Conservation (phyloP, 139 green algal species). For the Astrephomene gubernaculifera region DNA sequence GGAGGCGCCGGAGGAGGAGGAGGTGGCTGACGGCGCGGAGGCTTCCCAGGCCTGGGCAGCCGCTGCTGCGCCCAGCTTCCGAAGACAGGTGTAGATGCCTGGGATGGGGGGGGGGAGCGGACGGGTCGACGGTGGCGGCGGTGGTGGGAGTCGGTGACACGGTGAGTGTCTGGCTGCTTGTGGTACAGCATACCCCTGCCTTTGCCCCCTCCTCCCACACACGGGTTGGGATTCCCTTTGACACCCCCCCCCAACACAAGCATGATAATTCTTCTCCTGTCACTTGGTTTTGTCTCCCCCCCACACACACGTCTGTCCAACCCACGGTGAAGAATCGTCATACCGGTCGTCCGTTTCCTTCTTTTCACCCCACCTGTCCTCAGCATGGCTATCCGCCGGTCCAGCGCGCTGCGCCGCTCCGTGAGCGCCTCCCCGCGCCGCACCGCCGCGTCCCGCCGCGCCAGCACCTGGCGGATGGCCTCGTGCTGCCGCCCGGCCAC, state of each 20-base stretch:
- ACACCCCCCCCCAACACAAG: too few species aligned
- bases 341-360: too few species aligned
- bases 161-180: too few species aligned
- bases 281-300: too few species aligned
- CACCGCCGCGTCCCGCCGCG: background rate
- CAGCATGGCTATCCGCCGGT: slow-evolving; percentile 20
- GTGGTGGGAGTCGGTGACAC: background rate
- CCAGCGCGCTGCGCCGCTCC: background rate
- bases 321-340: too few species aligned
- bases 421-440: background rate
- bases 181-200: too few species aligned
- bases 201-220: too few species aligned
- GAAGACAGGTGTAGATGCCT: slow-evolving; percentile 8
- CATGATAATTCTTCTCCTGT: too few species aligned
- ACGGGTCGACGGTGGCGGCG: too few species aligned
- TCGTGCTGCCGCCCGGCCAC: slow-evolving; percentile 37
- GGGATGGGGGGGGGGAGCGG: background rate
- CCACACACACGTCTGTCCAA: too few species aligned
- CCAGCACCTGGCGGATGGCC: slow-evolving; percentile 23
- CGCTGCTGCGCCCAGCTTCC: slow-evolving; percentile 26
- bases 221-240: too few species aligned
- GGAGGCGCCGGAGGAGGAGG: background rate
- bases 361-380: slow-evolving; percentile 16
- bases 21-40: background rate
- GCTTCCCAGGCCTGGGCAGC: slow-evolving; percentile 34